Conservation (phyloP, 1,284 basidiomycete genomes). For the Ustilago nuda region DNA sequence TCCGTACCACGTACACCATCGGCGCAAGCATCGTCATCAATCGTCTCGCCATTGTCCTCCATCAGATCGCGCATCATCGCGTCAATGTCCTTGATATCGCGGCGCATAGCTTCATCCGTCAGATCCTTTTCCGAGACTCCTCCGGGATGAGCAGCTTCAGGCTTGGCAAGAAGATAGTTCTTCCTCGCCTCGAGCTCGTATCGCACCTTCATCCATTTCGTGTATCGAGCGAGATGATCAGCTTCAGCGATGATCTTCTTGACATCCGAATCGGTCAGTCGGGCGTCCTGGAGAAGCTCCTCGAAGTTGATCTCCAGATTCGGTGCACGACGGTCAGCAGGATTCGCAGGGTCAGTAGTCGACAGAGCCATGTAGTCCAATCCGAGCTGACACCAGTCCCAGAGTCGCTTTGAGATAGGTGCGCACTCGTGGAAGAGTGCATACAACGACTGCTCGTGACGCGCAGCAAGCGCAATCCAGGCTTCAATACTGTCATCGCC, state of each 20-base stretch:
- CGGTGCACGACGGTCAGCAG: slow-evolving; percentile 59
- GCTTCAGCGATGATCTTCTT: slow-evolving; percentile 58
- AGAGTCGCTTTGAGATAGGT: slow-evolving; percentile 58
- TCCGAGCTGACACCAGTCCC: slow-evolving; percentile 62
- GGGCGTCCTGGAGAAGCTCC: slow-evolving; percentile 62
- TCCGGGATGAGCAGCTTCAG: slow-evolving; percentile 43
- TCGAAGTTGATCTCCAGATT: slow-evolving; percentile 68
- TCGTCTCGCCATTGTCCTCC: slow-evolving; percentile 45
- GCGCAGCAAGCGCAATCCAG: slow-evolving; percentile 64
- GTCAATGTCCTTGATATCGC: slow-evolving; percentile 57
- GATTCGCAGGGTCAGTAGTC: slow-evolving; percentile 64
- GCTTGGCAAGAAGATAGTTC: slow-evolving; percentile 59
- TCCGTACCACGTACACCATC: slow-evolving; percentile 63
- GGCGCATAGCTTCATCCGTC: slow-evolving; percentile 41
- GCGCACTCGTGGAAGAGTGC: slow-evolving; percentile 65
- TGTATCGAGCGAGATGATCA: slow-evolving; percentile 54
- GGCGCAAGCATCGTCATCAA: slow-evolving; percentile 58
- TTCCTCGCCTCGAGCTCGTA: slow-evolving; percentile 65
- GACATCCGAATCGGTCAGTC: slow-evolving; percentile 60
- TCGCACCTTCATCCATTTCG: slow-evolving; percentile 66
- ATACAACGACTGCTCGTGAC: slow-evolving; percentile 66
- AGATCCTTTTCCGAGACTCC: slow-evolving; percentile 53
- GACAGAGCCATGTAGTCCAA: slow-evolving; percentile 66
- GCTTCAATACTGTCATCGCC: slow-evolving; percentile 52
- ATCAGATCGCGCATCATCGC: slow-evolving; percentile 59